Evolutionary conservation across 495 filamentous ascomycete genomes (phyloP), one percentile per base, ranked within the genome.

Genomic region (Penicillium argentinense): DNA sequence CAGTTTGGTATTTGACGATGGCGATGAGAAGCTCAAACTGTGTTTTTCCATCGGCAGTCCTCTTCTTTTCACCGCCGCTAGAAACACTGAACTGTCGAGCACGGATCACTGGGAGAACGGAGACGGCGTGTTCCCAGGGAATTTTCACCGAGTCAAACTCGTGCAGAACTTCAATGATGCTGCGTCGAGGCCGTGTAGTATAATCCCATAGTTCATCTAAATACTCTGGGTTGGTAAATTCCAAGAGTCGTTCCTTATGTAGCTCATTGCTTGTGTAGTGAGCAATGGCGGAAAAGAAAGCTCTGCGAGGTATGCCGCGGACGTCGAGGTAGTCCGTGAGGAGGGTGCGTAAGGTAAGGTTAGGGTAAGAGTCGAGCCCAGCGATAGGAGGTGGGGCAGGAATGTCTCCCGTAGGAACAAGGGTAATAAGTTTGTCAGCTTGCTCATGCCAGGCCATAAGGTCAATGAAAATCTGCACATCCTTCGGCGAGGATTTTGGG

Each of bases 141-240:
- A 99, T 82, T 45, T 81, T 82, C 34, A 97, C 87, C 5, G 79
- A 81, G 38, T 87, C 77, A 60, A 99, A 97, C 49, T 99, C 93
- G 33, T 90, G 81, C 18, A 99, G 73, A 1, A 96, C 83, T 62
- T 99, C 93, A 6, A 99, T 65, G 53, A 97, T 95, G 50, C 85
- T 91, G 30, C 93, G 84, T 36, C 93, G 84, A 5, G 93, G 92
- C 5, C 95, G 86, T 4, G 90, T 89, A 1, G 91, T 92, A 63
- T 97, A 99, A 62, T 99, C 95, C 71, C 86, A 96, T 13, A 95
- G 81, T 49, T 99, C 95, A 54, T 97, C 90, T 8, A 88, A 76
- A 60, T 84, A 87, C 13, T 84, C 75, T 0, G 87, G 80, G 42
- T 84, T 76, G 0, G 83, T 82, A 51, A 99, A 95, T 52, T 97